phyloP scores from a whole-genome alignment of 805 yeast genomes.

The Yarrowia yakushimensis region DNA sequence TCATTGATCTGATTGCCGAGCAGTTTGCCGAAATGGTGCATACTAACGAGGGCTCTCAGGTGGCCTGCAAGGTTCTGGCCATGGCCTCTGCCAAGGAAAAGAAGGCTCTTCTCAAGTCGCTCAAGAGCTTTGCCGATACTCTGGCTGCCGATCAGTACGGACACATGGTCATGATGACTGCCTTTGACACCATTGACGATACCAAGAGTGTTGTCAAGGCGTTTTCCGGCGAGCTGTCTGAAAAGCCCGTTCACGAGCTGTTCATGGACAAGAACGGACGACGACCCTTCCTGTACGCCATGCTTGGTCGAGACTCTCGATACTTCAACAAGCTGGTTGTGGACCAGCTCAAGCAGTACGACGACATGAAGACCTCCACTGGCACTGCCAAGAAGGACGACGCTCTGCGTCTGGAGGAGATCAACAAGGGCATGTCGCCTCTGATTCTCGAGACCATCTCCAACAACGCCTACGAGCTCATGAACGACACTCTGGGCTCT shows the following conservation, averaged over 20 bases:
- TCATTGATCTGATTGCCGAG: constrained; percentile 77
- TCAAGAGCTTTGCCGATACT: constrained; percentile 72
- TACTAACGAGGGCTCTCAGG: constrained; percentile 91
- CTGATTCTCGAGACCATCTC: constrained; percentile 54
- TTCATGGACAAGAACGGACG: constrained; percentile 73
- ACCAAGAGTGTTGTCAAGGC: constrained; percentile 78
- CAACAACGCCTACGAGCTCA: constrained; percentile 49
- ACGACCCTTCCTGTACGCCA: constrained; percentile 79
- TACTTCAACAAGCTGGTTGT: constrained; percentile 70
- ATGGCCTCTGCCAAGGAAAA: constrained; percentile 89
- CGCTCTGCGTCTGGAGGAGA: constrained; percentile 67
- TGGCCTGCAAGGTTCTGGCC: constrained; percentile 76
- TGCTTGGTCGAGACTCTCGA: constrained; percentile 74
- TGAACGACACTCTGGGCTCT: constrained; percentile 72
- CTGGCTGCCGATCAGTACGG: constrained; percentile 84
- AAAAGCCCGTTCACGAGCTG: constrained; percentile 37
- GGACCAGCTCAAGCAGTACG: constrained; percentile 58
- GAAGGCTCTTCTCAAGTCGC: constrained; percentile 65
- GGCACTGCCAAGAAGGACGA: constrained; percentile 81
- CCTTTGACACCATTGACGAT: constrained; percentile 88
- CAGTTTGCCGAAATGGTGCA: constrained; percentile 94
- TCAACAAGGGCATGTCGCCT: constrained; percentile 63
- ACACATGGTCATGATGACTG: constrained; percentile 69
- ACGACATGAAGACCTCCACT: constrained; percentile 51
- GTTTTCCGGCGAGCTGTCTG: constrained; percentile 55